phyloP scores from a whole-genome alignment of 805 yeast genomes.

The Metschnikowia cubensis region DNA sequence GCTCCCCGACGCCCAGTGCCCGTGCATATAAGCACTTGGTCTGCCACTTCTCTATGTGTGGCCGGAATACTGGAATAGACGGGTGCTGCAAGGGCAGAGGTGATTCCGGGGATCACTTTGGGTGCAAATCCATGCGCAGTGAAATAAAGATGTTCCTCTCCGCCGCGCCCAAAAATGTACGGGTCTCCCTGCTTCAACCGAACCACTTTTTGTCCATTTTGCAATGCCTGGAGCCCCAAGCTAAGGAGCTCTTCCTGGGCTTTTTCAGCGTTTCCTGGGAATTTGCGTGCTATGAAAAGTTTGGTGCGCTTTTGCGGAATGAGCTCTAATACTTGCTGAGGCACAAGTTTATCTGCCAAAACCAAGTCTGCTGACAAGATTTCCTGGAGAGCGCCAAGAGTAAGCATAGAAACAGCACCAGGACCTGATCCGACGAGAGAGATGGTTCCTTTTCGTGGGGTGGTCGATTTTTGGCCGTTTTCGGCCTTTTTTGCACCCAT shows the following conservation, averaged over 20 bases:
- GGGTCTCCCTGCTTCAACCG: conserved; percentile 96
- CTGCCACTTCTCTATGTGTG: conserved; percentile 88
- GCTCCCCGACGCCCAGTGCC: conserved; percentile 92
- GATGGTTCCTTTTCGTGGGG: conserved; percentile 45
- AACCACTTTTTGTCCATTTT: conserved; percentile 72
- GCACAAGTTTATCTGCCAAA: conserved; percentile 89
- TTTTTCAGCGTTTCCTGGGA: conserved; percentile 93
- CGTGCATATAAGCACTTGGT: conserved; percentile 88
- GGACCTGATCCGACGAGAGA: conserved; percentile 95
- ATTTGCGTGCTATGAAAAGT: conserved; percentile 83
- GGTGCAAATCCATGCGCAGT: conserved; percentile 64
- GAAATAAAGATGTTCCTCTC: conserved; percentile 81
- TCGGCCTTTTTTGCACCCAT: neutral
- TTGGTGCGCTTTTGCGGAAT: conserved; percentile 70
- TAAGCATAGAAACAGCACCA: conserved; percentile 76
- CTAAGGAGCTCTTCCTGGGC: conserved; percentile 83
- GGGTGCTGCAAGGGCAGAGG: conserved; percentile 88
- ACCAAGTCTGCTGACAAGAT: conserved; percentile 80
- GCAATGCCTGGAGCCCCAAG: conserved; percentile 64
- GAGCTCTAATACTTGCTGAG: conserved; percentile 76
- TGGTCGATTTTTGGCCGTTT: conserved; percentile 6
- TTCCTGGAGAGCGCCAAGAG: conserved; percentile 79
- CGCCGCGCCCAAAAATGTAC: conserved; percentile 93
- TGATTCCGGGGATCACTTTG: conserved; percentile 77
- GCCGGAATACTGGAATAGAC: conserved; percentile 80